These are phyloP conservation scores for Tolypocladium inflatum DNA, from an alignment of 2,329 filamentous ascomycete species.

Conservation along the genomic window DNA sequence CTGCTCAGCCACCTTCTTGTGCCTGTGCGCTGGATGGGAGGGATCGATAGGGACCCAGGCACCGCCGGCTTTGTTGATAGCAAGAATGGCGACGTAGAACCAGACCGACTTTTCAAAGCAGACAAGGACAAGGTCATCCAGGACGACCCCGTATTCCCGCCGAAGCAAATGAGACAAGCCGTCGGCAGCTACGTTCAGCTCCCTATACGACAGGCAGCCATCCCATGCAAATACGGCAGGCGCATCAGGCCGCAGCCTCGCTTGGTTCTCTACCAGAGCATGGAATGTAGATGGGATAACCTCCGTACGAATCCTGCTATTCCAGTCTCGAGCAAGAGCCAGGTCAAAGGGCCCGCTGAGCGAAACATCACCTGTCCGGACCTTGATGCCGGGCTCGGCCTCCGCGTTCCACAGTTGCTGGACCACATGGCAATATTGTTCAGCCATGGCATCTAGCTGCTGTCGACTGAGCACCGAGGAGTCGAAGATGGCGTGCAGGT, in stretches of 20 bases:
- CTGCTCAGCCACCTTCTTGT: conserved; percentile 4
- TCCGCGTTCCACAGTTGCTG: background rate
- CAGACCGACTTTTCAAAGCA: conserved; percentile 28
- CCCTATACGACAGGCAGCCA: conserved; percentile 28
- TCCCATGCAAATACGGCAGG: conserved; percentile 34
- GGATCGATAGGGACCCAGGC: conserved; percentile 20
- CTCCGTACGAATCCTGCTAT: background rate
- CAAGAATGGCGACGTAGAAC: conserved; percentile 17
- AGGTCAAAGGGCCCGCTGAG: background rate
- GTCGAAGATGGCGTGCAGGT: background rate
- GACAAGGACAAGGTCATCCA: conserved; percentile 17
- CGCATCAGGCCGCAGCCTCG: conserved; percentile 18
- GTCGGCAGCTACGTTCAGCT: conserved; percentile 27
- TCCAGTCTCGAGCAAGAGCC: background rate
- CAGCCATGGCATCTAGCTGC: background rate
- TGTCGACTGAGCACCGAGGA: background rate
- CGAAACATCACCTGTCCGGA: too few species aligned
- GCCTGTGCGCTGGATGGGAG: conserved; percentile 20
- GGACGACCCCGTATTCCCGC: conserved; percentile 8
- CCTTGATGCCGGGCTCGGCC: background rate
- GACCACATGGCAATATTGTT: background rate
- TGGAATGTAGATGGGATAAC: background rate
- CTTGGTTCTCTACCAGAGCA: conserved; percentile 15
- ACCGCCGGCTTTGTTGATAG: background rate
- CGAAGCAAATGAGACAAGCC: conserved; percentile 21